Conservation (phyloP, 495 filamentous ascomycete species). For the Aspergillus biplanus region DNA sequence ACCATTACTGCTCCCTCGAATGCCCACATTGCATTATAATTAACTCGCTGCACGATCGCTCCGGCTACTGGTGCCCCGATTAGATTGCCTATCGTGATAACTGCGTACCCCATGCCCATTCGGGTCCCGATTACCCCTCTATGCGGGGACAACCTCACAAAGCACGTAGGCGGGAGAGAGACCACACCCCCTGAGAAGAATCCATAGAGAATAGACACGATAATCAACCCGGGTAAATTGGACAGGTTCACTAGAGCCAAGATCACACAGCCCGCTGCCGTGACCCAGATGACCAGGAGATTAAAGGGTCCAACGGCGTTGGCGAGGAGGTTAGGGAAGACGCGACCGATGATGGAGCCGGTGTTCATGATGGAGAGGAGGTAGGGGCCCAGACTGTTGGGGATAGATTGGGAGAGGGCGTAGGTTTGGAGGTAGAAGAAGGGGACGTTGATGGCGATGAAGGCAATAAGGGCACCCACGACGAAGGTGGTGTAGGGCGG, state of each 20-base stretch:
- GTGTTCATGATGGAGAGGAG: slow-evolving; percentile 4
- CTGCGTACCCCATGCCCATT: slow-evolving; percentile 61
- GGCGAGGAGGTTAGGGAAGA: slow-evolving; percentile 11
- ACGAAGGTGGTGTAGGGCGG: slow-evolving; percentile 34
- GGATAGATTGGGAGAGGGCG: neutral
- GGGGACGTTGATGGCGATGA: slow-evolving; percentile 34
- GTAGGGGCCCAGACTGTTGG: slow-evolving; percentile 3
- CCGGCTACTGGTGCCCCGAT: slow-evolving; percentile 65
- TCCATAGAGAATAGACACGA: slow-evolving; percentile 54
- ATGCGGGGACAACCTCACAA: slow-evolving; percentile 18
- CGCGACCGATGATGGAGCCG: slow-evolving; percentile 6
- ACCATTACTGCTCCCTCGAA: neutral
- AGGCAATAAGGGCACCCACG: slow-evolving; percentile 30
- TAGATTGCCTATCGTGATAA: slow-evolving; percentile 53
- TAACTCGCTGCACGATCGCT: slow-evolving; percentile 22
- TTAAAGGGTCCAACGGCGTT: slow-evolving; percentile 46
- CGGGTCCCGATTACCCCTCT: slow-evolving; percentile 55
- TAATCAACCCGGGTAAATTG: slow-evolving; percentile 35
- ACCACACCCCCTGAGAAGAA: slow-evolving; percentile 51
- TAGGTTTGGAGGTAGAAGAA: slow-evolving; percentile 38
- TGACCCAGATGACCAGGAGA: slow-evolving; percentile 11
- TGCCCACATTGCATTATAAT: neutral
- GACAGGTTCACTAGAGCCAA: slow-evolving; percentile 5
- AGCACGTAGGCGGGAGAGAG: slow-evolving; percentile 27
- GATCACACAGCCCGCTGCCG: neutral